Percentiles rank a stretch among this genome's conserved stretches.
Conservation (phyloP, 768 basidiomycete genomes). For the Podaxis pistillaris region DNA sequence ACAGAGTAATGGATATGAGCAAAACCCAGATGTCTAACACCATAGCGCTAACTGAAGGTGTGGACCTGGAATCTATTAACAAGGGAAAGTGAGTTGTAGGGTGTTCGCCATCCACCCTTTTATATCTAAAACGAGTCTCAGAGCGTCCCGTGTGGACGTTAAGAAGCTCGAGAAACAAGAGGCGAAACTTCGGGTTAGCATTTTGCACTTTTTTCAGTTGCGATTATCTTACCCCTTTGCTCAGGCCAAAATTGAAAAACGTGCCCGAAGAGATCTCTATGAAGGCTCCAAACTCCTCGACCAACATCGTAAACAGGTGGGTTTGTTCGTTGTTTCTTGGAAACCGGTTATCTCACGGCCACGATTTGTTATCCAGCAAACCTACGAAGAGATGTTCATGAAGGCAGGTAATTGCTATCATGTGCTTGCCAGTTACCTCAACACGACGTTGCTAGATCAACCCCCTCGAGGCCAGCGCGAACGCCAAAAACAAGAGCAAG, state of each 20-base stretch:
- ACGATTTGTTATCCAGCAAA: conserved; percentile 56
- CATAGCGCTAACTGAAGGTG: conserved; percentile 76
- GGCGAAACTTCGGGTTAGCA: conserved; percentile 80
- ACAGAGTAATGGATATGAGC: conserved; percentile 88
- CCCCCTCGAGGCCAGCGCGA: conserved; percentile 76
- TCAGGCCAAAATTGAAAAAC: conserved; percentile 96
- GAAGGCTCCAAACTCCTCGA: conserved; percentile 96
- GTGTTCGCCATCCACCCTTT: conserved; percentile 15
- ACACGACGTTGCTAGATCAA: conserved; percentile 60
- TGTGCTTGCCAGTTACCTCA: not conserved
- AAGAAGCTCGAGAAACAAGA: conserved; percentile 97
- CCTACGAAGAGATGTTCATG: conserved; percentile 99
- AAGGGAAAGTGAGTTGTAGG: conserved; percentile 75
- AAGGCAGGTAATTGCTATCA: conserved; percentile 51
- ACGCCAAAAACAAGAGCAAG: conserved; percentile 93
- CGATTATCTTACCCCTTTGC: conserved; percentile 6
- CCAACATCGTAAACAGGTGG: conserved; percentile 84
- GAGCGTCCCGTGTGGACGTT: conserved; percentile 89
- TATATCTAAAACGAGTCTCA: conserved; percentile 17
- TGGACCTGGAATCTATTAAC: conserved; percentile 89
- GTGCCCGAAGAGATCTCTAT: conserved; percentile 86
- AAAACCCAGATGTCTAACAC: conserved; percentile 78
- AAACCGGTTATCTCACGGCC: conserved; percentile 7
- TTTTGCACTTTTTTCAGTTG: conserved; percentile 6
- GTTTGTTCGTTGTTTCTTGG: conserved; percentile 15